Base-by-base conservation (phyloP, 768 basidiomycete genomes). In the Lactifluus subvellereus region DNA sequence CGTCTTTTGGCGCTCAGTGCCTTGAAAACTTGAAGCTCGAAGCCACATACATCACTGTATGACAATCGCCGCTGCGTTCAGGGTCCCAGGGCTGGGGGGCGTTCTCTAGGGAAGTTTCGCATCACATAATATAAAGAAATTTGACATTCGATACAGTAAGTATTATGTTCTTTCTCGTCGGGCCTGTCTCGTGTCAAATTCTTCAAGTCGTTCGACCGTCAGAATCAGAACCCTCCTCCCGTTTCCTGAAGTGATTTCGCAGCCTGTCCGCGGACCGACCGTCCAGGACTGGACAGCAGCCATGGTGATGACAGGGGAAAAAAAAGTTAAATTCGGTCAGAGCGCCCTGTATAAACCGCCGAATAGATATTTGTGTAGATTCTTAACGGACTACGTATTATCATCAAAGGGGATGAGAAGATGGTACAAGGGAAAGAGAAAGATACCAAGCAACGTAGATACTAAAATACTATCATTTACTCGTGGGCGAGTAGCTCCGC, bases 401-500 rank as follows among this genome's bases (percentile, higher is more conserved):
- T 42, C 20, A 52, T 40, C n/a, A 49, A 42, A 4, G 50, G n/a
- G n/a, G 18, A 57, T 14, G 37, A 38, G 16, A 14, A 22, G n/a
- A 27, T 32, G 42, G 20, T 42, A 42, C n/a, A 59, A 51, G 13
- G n/a, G 16, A 22, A 51, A 33, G 2, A 18, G 11, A 22, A 22
- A 47, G 54, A 49, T 40, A 52, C 30, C 30, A 51, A 59, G n/a
- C 13, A 42, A n/a, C 20, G 32, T 60, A 53, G 30, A 60, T 60
- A 42, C 27, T 27, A 27, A 27, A 27, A 22, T 33, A 33, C n/a
- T 37, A 30, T 13, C 27, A 35, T 52, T 35, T 37, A 35, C 40
- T 27, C 22, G 7, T 5, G 4, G 3, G 14, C 2, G 47, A 27
- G 47, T 16, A 22, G 22, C 11, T 48, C 20, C 51, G 6, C 40